Percentiles rank a stretch among this genome's conserved stretches.
Conservation (phyloP, 192 early-diverging fungal species). For the Linnemannia zychae region DNA sequence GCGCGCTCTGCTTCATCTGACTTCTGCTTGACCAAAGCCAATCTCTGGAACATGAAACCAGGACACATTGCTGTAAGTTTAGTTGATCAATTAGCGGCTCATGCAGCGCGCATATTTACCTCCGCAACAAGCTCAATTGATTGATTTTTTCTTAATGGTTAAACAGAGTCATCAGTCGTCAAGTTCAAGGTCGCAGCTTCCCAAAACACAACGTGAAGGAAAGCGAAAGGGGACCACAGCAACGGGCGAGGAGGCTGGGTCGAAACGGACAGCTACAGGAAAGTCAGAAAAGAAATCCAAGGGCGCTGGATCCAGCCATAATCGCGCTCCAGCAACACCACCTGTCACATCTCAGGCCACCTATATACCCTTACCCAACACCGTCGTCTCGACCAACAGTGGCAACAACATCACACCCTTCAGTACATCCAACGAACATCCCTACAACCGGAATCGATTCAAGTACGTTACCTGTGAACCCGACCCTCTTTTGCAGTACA, state of each 20-base stretch:
- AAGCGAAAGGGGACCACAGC: conserved; percentile 34
- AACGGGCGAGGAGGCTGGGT: conserved; percentile 26
- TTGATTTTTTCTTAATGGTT: background rate
- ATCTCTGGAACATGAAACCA: conserved; percentile 72
- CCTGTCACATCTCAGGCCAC: conserved; percentile 18
- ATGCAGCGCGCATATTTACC: background rate
- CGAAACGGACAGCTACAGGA: conserved; percentile 17
- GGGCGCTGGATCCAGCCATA: background rate
- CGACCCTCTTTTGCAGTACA: conserved; percentile 60
- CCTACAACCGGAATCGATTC: conserved; percentile 71
- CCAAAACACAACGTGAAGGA: conserved; percentile 35
- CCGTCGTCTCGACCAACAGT: conserved; percentile 37
- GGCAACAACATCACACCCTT: conserved; percentile 41
- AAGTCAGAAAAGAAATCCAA: conserved; percentile 37
- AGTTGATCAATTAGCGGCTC: background rate
- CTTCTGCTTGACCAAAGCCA: conserved; percentile 68
- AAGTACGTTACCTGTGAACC: conserved; percentile 71
- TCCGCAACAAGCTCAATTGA: background rate
- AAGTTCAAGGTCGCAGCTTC: conserved; percentile 47
- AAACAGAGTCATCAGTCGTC: conserved; percentile 44
- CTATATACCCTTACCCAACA: conserved; percentile 53
- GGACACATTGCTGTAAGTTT: conserved; percentile 54
- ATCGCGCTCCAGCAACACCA: conserved; percentile 23
- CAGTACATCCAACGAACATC: conserved; percentile 64
- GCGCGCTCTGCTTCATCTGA: conserved; percentile 71